Evolutionary conservation across 1,284 basidiomycete genomes (phyloP), one percentile per base, ranked within the genome.

Genomic region (Heterobasidion parviporum): DNA sequence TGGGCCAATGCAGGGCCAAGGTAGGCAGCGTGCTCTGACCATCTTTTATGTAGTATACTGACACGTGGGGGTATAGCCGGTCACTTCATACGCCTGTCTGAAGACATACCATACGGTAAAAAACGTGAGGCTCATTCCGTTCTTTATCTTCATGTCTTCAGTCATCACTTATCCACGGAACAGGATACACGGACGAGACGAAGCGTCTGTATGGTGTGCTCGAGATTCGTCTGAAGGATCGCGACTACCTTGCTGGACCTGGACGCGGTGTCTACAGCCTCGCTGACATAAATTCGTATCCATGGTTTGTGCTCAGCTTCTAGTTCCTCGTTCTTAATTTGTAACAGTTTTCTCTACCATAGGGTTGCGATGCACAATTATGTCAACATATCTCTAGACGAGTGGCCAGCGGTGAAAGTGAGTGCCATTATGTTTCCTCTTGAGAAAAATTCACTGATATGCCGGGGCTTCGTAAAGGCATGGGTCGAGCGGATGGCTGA

Each of bases 171-270:
- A 20, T 33, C 26, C 6, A 12, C 12, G 33, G 43, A 8, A 32
- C 70, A 82, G 80, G 88, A 52, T 93, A 91, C 70, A 62, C 78
- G 32, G 79, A 87, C 38, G 92, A 94, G 74, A 87, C 87, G 3
- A 83, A 83, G 66, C 80, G 91, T 34, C 76, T 94, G 5, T 91
- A 87, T 66, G 73, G 79, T 44, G 90, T 93, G 8, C 77, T 93
- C 54, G 84, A 93, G 62, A 80, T 81, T 56, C 82, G 83, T 18
- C 78, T 94, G 2, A 66, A 71, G 35, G 75, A 76, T 53, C 79
- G 82, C 26, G 80, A 87, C 54, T 93, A 77, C 68, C 79, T 94
- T 34, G 87, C 81, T 9, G 89, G 89, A 10, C 71, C 81, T 34
- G 84, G 81, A 0, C 71, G 74, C 53, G 86, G 85, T 7, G 81